These are phyloP conservation scores for Echium plantagineum DNA, from an alignment of 257 asterid species.

Conservation along the genomic window DNA sequence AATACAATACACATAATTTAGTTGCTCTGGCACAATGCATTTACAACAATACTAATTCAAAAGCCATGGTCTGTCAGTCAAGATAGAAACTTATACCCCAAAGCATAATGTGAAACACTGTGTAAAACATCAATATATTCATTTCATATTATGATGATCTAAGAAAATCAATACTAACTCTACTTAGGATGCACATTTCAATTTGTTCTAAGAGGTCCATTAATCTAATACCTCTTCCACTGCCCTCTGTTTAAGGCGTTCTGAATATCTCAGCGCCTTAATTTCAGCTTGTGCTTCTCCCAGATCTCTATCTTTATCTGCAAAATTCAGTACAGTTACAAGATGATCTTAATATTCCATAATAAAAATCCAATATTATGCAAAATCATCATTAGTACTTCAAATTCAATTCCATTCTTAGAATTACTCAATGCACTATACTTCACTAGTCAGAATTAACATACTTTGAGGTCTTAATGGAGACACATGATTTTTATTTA, in stretches of 20 bases:
- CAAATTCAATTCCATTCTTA: neutral
- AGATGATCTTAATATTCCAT: too few relatives aligned
- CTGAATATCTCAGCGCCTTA: constrained; percentile 60
- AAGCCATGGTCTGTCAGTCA: neutral
- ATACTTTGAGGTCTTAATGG: too few relatives aligned
- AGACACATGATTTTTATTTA: too few relatives aligned
- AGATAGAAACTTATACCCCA: neutral
- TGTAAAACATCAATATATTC: neutral
- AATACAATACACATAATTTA: neutral
- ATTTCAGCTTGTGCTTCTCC: constrained; percentile 71
- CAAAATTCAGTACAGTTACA: constrained; percentile 2
- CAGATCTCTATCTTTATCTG: constrained; percentile 77
- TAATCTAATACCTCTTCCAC: constrained; percentile 63
- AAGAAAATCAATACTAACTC: too few relatives aligned
- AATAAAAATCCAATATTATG: too few relatives aligned
- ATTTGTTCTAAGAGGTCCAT: neutral
- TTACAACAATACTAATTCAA: neutral
- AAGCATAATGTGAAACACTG: neutral
- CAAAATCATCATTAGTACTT: too few relatives aligned
- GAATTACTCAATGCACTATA: neutral
- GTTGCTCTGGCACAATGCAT: neutral
- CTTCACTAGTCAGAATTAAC: too few relatives aligned
- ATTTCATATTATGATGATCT: neutral
- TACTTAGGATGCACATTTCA: neutral
- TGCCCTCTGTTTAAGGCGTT: constrained; percentile 75